A percentile compares a stretch with the other conserved stretches of the same genome.
Conservation (phyloP, 768 basidiomycete species). For the Astraeus odoratus region DNA sequence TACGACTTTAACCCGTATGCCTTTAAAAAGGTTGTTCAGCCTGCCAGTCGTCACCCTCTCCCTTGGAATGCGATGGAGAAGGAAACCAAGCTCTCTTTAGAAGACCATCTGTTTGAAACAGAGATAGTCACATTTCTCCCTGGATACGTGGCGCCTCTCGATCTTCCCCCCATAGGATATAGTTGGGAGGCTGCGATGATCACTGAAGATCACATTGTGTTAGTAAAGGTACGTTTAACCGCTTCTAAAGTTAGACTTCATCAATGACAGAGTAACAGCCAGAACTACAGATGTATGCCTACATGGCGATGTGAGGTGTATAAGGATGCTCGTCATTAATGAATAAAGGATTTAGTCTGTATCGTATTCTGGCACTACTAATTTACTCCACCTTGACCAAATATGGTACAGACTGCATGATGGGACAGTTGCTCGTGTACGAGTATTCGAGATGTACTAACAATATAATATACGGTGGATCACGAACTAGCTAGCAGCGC, state of each 20-base stretch:
- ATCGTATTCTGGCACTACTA: too few species aligned
- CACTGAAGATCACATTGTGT: slow-evolving; percentile 28
- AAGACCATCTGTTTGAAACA: slow-evolving; percentile 13
- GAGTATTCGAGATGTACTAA: too few species aligned
- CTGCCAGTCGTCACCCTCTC: slow-evolving; percentile 4
- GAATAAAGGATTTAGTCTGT: too few species aligned
- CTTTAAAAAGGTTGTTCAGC: slow-evolving; percentile 10
- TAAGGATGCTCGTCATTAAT: too few species aligned
- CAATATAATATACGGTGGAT: too few species aligned
- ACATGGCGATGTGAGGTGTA: slow-evolving; percentile 25
- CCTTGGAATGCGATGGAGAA: slow-evolving; percentile 14
- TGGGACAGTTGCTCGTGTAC: too few species aligned
- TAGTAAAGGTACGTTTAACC: slow-evolving; percentile 23
- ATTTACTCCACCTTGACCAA: too few species aligned
- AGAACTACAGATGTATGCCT: slow-evolving; percentile 15
- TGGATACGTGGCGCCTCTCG: slow-evolving; percentile 18
- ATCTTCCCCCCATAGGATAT: slow-evolving; percentile 8
- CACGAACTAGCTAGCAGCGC: too few species aligned
- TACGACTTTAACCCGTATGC: slow-evolving; percentile 30
- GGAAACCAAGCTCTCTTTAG: slow-evolving; percentile 5
- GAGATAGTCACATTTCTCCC: slow-evolving; percentile 23
- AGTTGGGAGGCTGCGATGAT: slow-evolving; percentile 30
- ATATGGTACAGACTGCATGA: too few species aligned
- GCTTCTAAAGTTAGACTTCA: too few species aligned
- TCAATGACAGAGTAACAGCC: slow-evolving; percentile 1